These are phyloP conservation scores for Leishmania gerbilli DNA, from an alignment of 208 protist species.

Conservation along the genomic window DNA sequence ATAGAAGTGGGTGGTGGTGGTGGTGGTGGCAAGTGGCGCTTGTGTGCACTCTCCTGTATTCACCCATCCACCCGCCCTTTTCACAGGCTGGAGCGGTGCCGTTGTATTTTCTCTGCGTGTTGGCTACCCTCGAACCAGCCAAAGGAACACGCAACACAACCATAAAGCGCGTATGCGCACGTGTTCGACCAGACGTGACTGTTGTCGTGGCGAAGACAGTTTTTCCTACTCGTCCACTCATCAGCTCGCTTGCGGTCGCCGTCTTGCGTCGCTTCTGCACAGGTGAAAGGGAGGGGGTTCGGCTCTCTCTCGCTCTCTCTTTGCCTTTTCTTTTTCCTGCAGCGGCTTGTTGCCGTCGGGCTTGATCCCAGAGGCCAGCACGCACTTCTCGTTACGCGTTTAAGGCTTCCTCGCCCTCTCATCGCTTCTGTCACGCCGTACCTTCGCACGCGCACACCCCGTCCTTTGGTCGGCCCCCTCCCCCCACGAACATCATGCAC, in stretches of 20 bases:
- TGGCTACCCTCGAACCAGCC: background rate
- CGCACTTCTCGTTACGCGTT: background rate
- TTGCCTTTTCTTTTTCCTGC: background rate
- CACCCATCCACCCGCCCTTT: background rate
- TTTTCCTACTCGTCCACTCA: background rate
- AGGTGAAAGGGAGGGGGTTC: too few species aligned
- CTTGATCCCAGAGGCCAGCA: background rate
- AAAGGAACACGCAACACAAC: background rate
- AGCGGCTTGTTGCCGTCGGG: too few species aligned
- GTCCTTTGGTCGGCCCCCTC: background rate
- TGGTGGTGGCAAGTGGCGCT: background rate
- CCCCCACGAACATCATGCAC: background rate
- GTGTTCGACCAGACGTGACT: background rate
- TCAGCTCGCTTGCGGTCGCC: background rate
- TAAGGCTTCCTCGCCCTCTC: background rate
- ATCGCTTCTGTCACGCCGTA: background rate
- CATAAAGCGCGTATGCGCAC: background rate
- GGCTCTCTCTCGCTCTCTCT: too few species aligned
- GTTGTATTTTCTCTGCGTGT: background rate
- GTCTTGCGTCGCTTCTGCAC: background rate
- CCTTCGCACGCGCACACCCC: background rate
- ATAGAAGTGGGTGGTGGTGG: background rate
- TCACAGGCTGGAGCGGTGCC: background rate
- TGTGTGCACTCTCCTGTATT: background rate
- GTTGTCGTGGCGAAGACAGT: background rate